A percentile compares a stretch with the other conserved stretches of the same genome.
Evolutionary conservation across 2,329 filamentous ascomycete genomes (phyloP).

Genomic region (Bipolaris cookei): DNA sequence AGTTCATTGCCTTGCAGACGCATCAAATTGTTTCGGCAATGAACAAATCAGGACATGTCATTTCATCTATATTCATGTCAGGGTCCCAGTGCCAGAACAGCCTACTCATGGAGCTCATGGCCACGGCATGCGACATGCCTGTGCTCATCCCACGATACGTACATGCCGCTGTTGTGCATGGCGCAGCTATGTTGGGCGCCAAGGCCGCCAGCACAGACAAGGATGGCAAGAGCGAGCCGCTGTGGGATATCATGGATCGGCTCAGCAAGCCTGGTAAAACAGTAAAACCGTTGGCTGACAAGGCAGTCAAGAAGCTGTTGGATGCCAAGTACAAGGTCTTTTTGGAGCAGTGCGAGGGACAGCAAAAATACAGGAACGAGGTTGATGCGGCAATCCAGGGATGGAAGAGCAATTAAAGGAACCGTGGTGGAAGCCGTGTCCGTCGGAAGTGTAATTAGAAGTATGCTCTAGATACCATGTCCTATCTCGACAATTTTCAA

Average conservation of each 20-base stretch:
- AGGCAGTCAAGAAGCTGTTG: conserved; percentile 77
- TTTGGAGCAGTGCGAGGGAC: conserved; percentile 85
- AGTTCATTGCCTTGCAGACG: conserved; percentile 97
- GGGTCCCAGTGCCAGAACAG: conserved; percentile 97
- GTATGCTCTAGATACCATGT: conserved; percentile 11
- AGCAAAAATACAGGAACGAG: conserved; percentile 79
- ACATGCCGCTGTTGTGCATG: conserved; percentile 93
- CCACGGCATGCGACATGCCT: conserved; percentile 88
- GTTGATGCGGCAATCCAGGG: conserved; percentile 66
- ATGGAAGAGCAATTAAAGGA: conserved; percentile 29
- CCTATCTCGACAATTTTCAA: conserved; percentile 1
- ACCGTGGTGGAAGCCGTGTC: not conserved
- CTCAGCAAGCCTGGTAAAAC: conserved; percentile 93
- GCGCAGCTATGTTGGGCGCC: conserved; percentile 96
- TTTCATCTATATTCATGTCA: conserved; percentile 97
- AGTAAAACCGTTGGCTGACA: conserved; percentile 75
- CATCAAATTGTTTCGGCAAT: conserved; percentile 93
- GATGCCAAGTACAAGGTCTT: conserved; percentile 95
- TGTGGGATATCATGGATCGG: conserved; percentile 97
- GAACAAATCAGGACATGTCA: conserved; percentile 86
- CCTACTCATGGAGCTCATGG: conserved; percentile 88
- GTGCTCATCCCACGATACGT: conserved; percentile 94
- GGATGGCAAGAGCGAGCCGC: conserved; percentile 78
- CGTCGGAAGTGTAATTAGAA: conserved; percentile 3
- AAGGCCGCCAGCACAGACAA: conserved; percentile 89